Evolutionary conservation across 768 basidiomycete species (phyloP).

Genomic region (Leccinum subtestaceum): DNA sequence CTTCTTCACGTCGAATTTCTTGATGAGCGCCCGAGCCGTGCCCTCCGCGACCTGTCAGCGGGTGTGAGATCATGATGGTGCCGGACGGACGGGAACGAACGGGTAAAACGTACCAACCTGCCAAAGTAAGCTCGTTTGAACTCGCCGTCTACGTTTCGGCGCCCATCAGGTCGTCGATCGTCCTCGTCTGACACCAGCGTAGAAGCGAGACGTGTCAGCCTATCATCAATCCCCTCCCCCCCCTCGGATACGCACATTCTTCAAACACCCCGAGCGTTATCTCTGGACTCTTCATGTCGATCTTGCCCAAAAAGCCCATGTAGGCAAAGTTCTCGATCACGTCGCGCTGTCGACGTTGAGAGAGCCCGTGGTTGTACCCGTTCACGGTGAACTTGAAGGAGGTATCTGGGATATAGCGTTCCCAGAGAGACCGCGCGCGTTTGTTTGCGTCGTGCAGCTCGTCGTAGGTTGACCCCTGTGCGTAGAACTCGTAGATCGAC

Average conservation of each 20-base stretch:
- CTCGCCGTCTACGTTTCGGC: constrained; percentile 61
- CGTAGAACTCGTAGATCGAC: constrained; percentile 77
- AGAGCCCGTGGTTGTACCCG: constrained; percentile 72
- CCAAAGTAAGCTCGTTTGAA: constrained; percentile 79
- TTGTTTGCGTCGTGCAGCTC: constrained; percentile 60
- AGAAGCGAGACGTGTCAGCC: background rate
- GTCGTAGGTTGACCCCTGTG: constrained; percentile 63
- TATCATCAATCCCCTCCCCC: background rate
- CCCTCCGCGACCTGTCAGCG: constrained; percentile 52
- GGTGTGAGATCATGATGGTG: background rate
- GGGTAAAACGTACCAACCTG: constrained; percentile 67
- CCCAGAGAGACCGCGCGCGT: constrained; percentile 48
- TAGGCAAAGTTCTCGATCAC: constrained; percentile 81
- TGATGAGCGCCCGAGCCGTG: constrained; percentile 63
- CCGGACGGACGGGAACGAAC: background rate
- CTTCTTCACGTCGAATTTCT: constrained; percentile 83
- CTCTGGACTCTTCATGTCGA: constrained; percentile 78
- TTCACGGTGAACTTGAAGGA: constrained; percentile 82
- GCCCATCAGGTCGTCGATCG: constrained; percentile 44
- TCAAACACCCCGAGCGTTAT: constrained; percentile 75
- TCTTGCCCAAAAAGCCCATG: constrained; percentile 78
- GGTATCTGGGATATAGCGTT: constrained; percentile 55
- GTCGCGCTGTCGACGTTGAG: constrained; percentile 58
- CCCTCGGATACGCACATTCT: constrained; percentile 62
- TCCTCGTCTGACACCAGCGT: constrained; percentile 42